Evolutionary conservation across 139 green algal genomes (phyloP).

Genomic region (Tetradesmus obliquus): DNA sequence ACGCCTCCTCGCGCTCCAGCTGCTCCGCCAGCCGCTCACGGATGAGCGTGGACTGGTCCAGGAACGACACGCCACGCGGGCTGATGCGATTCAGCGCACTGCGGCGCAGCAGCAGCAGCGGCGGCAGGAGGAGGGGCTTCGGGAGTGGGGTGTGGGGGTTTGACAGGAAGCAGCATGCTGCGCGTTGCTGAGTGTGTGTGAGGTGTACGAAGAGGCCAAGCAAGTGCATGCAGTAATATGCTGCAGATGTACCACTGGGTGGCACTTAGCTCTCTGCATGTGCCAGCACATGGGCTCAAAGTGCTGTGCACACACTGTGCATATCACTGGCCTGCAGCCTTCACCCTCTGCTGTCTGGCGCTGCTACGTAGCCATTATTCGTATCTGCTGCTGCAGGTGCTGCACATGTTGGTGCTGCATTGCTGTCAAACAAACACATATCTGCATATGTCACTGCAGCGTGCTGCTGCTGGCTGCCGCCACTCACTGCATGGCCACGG

Average conservation of each 20-base stretch:
- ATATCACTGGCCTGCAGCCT: not conserved
- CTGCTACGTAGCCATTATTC: not conserved
- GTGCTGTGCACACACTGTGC: not conserved
- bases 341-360: not conserved
- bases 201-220: not conserved
- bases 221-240: not conserved
- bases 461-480: not conserved
- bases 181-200: not conserved
- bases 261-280: too few relatives aligned
- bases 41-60: conserved; percentile 82
- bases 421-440: not conserved
- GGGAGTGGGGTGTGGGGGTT: not conserved
- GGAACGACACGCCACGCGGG: conserved; percentile 83
- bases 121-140: not conserved
- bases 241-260: too few relatives aligned
- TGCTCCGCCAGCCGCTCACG: conserved; percentile 76
- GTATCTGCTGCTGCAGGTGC: not conserved
- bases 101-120: not conserved
- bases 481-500: conserved; percentile 79
- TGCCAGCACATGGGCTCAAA: too few relatives aligned
- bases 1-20: conserved; percentile 90
- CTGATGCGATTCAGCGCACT: conserved; percentile 34
- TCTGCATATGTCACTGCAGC: not conserved
- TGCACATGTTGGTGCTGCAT: not conserved
- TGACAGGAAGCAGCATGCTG: not conserved